Evolutionary conservation across 768 basidiomycete species (phyloP), one percentile per base, ranked within the genome.

Genomic region (Xerocomellus amylosporus): DNA sequence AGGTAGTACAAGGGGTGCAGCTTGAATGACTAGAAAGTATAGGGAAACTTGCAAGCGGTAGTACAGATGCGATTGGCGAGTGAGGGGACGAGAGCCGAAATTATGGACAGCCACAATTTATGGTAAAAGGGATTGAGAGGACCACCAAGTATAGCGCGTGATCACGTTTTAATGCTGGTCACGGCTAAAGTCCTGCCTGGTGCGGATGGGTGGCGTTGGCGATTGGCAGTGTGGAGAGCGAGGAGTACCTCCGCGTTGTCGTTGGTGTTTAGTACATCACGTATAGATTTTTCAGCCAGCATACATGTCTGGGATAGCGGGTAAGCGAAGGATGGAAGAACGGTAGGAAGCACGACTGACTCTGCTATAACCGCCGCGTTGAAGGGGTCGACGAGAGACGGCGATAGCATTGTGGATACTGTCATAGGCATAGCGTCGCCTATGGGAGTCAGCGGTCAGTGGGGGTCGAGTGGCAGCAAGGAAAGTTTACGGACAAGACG

Each of bases 361-460:
- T 61, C 79, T 73, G 52, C 76, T 75, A 57, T 83, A 83, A 33
- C 82, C 81, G 14, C 81, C 73, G 2, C 80, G 76, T 56, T 83
- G 79, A 15, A 90, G 74, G 17, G 81, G 73, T 19, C 83, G 81
- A 42, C 84, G 84, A 62, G 86, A 84, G 54, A 79, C 79, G 17
- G 90, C 76, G 64, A 92, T 88, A 9, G 82, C 80, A 64, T 91
- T 92, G 69, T 92, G 90, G 51, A 92, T 88, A 12, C 84, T 82
- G 58, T 91, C 89, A 62, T 88, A 84, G 0, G 86, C 81, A 63
- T 91, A 91, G 64, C 88, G 78, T 52, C 84, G 79, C 54, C 89
- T 91, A 65, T 54, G 50, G 48, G 48, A 51, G 19, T 28, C 7
- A 33, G 34, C 43, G 37, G 46, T 61, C 8, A 61, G 59, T 51